These are phyloP conservation scores for Hymenoscyphus fraxineus DNA, from an alignment of 2,329 filamentous ascomycete species.

Conservation along the genomic window DNA sequence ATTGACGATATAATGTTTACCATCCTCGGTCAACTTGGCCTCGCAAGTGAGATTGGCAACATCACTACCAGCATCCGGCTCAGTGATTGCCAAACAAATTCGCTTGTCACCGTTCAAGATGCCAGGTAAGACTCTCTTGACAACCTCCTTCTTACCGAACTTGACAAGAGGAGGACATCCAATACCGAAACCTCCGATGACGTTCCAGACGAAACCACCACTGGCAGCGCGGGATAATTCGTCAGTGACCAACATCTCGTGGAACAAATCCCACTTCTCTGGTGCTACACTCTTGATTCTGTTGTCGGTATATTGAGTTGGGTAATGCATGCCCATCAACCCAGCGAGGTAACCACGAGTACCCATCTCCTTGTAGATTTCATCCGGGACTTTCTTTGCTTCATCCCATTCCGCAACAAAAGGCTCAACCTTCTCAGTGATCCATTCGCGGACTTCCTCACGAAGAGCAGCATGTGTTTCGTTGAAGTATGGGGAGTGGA, in stretches of 20 bases:
- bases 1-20: conserved; percentile 99
- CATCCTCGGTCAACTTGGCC: conserved; percentile 89
- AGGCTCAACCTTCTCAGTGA: conserved; percentile 84
- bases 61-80: conserved; percentile 91
- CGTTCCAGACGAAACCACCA: conserved; percentile 94
- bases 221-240: conserved; percentile 86
- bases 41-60: conserved; percentile 95
- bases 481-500: conserved; percentile 96
- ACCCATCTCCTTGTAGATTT: conserved; percentile 94
- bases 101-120: conserved; percentile 92
- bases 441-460: conserved; percentile 86
- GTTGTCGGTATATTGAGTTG: conserved; percentile 67
- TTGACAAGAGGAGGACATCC: conserved; percentile 88
- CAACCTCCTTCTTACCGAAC: conserved; percentile 80
- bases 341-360: conserved; percentile 91
- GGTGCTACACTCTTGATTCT: conserved; percentile 72
- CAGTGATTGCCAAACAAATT: conserved; percentile 95
- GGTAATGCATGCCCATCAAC: conserved; percentile 79
- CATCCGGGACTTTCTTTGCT: conserved; percentile 80
- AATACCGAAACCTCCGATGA: conserved; percentile 95
- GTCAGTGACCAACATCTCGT: conserved; percentile 93
- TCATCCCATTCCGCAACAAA: conserved; percentile 96
- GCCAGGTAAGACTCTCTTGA: conserved; percentile 82
- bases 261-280: conserved; percentile 97
- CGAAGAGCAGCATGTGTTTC: conserved; percentile 88